Conservation (phyloP, 257 asterid genomes). For the Nicotiana knightiana region DNA sequence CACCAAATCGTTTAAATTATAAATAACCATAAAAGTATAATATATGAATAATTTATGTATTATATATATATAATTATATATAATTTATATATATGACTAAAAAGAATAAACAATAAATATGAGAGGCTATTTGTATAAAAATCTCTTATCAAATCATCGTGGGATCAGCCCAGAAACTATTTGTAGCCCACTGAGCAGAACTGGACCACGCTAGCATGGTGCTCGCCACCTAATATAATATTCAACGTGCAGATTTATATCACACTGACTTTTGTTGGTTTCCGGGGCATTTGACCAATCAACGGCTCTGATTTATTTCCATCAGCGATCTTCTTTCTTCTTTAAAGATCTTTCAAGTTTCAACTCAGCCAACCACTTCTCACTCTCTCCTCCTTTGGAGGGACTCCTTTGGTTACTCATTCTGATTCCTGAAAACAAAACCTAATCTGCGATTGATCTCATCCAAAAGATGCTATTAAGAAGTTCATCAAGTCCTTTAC, state of each 20-base stretch:
- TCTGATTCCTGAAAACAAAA: not conserved
- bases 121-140: no score
- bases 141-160: not conserved
- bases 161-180: not conserved
- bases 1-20: no score
- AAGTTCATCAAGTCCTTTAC: slow-evolving; percentile 14
- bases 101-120: no score
- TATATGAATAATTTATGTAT: no score
- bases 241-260: not conserved
- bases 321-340: not conserved
- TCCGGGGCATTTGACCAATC: not conserved
- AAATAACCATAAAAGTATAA: no score
- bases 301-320: not conserved
- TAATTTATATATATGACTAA: no score
- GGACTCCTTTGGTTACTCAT: not conserved
- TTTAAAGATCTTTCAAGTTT: not conserved
- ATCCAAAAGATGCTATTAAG: slow-evolving; percentile 1
- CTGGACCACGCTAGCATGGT: not conserved
- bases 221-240: not conserved
- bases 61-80: no score
- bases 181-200: not conserved
- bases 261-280: not conserved
- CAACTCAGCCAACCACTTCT: not conserved
- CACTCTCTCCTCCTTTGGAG: slow-evolving; percentile 1
- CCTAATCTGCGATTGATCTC: not conserved